phyloP scores from a whole-genome alignment of 176 grass and related monocot species.

The Canna indica region DNA sequence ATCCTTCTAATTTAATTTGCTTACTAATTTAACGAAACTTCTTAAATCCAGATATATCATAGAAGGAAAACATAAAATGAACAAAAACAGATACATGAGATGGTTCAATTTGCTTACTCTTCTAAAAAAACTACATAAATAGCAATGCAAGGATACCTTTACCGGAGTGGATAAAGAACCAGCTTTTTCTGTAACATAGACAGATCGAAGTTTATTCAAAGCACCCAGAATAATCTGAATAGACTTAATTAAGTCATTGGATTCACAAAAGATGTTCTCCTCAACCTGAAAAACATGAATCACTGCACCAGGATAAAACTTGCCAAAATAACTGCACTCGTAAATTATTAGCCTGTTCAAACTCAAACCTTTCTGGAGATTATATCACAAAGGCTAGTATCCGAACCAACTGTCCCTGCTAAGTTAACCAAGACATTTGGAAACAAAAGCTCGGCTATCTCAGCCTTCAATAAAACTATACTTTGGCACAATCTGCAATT shows the following conservation, averaged over 20 bases:
- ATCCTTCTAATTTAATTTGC: too few species aligned
- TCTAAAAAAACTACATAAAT: neutral
- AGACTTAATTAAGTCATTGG: slow-evolving; percentile 69
- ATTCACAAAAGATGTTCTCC: slow-evolving; percentile 70
- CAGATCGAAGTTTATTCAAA: slow-evolving; percentile 66
- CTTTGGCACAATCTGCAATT: slow-evolving; percentile 68
- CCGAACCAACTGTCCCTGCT: slow-evolving; percentile 45
- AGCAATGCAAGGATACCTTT: slow-evolving; percentile 41
- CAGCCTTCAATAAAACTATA: slow-evolving; percentile 66
- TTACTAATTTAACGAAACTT: too few species aligned
- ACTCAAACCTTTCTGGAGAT: slow-evolving; percentile 62
- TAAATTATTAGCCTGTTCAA: slow-evolving; percentile 5
- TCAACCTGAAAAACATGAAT: slow-evolving; percentile 49
- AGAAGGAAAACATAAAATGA: neutral
- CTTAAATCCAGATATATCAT: too few species aligned
- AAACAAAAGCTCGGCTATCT: slow-evolving; percentile 76
- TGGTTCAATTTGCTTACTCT: neutral
- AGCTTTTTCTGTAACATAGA: slow-evolving; percentile 58
- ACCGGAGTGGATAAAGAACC: slow-evolving; percentile 34
- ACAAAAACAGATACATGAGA: neutral
- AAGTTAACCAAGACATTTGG: slow-evolving; percentile 64
- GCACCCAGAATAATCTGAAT: slow-evolving; percentile 74
- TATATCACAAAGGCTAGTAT: slow-evolving; percentile 39
- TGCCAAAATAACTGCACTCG: slow-evolving; percentile 15
- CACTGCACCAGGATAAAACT: slow-evolving; percentile 16